Evolutionary conservation across 352 stramenopile species (phyloP).

Genomic region (Phytopythium vexans): DNA sequence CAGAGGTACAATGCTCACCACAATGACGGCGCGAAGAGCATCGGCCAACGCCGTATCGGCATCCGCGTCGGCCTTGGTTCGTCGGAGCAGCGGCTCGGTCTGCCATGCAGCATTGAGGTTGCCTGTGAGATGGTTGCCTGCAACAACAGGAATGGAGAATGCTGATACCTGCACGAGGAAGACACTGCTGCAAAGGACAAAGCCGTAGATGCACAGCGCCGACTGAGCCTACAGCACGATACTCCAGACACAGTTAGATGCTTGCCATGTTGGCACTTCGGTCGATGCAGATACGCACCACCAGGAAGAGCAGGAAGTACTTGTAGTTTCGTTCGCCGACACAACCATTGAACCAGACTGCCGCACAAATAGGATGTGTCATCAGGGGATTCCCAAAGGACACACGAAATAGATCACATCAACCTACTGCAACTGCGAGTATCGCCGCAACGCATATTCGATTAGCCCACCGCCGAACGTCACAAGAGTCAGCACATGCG

Average conservation of each 20-base stretch:
- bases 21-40: constrained; percentile 54
- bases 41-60: constrained; percentile 24
- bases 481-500: background rate
- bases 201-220: constrained; percentile 44
- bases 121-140: background rate
- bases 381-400: constrained; percentile 1
- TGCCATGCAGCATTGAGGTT: constrained; percentile 6
- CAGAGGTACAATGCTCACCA: constrained; percentile 18
- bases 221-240: constrained; percentile 27
- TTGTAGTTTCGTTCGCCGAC: constrained; percentile 82
- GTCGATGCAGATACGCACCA: constrained; percentile 16
- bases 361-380: background rate
- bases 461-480: constrained; percentile 4
- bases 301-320: constrained; percentile 61
- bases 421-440: constrained; percentile 7
- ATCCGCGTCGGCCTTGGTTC: constrained; percentile 11
- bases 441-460: background rate
- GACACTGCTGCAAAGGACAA: constrained; percentile 48
- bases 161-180: constrained; percentile 43
- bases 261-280: background rate
- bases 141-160: background rate
- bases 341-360: constrained; percentile 85
- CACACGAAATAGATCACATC: background rate
- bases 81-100: constrained; percentile 33
- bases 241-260: too few relatives aligned